A percentile compares a stretch with the other conserved stretches of the same genome.
phyloP scores from a whole-genome alignment of 192 early-diverging fungal species.

The Pecoramyces ruminantium region DNA sequence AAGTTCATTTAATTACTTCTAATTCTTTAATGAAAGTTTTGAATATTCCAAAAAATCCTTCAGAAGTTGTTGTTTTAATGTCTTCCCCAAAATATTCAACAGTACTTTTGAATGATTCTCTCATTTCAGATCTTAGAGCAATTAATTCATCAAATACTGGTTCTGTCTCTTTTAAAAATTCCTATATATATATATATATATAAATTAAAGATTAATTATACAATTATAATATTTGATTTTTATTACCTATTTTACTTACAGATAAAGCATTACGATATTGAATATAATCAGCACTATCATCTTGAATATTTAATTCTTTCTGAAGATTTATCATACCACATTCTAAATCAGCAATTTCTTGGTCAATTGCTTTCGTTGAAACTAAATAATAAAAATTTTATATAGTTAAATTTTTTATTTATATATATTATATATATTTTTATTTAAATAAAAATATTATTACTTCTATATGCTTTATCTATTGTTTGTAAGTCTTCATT shows the following conservation, averaged over 20 bases:
- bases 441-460: no score
- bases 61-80: constrained; percentile 23
- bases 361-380: neutral
- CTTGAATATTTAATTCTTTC: neutral
- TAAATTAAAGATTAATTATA: no score
- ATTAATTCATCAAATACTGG: constrained; percentile 4
- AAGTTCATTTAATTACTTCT: constrained; percentile 7
- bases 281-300: neutral
- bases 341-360: neutral
- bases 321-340: neutral
- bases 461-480: constrained; percentile 26
- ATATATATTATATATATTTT: neutral
- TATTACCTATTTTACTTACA: neutral
- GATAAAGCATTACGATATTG: constrained; percentile 8
- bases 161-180: constrained; percentile 6
- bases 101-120: constrained; percentile 7
- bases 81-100: constrained; percentile 25
- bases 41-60: constrained; percentile 32
- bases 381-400: neutral
- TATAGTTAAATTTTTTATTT: neutral
- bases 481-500: constrained; percentile 15
- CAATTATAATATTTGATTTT: no score
- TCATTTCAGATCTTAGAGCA: constrained; percentile 8
- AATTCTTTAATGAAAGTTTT: constrained; percentile 15
- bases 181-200: no score